Evolutionary conservation across 345 rosid genomes (phyloP), one percentile per base, ranked within the genome.

Genomic region (Dipteronia sinensis): DNA sequence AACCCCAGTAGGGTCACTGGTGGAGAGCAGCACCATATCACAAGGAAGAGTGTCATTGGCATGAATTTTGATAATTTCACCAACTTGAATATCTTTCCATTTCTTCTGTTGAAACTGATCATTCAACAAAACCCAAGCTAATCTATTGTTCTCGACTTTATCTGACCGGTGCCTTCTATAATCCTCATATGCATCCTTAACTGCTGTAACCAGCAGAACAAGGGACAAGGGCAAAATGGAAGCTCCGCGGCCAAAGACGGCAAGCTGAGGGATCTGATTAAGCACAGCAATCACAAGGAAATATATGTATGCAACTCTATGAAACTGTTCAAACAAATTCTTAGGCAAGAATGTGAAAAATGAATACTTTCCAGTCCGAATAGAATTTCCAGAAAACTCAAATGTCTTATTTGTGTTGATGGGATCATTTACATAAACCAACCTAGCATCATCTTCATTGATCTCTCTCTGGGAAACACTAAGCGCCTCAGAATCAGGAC

Each of bases 181-280:
- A 82, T 96, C 99, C 86, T 96, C 99, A 42, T 87, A 96, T 12
- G 97, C 99, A 85, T 96, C 99, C 85, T 96, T 96, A 70, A 96
- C 85, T 0, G 99, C 97, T 0, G 99, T 91, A 80, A 96, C 98
- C 68, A 90, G 81, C 65, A 96, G 87, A 71, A 96, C 99, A 79
- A 96, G 85, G 31, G 98, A 91, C 67, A 96, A 88, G 3, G 99
- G 98, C 93, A 94, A 55, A 81, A 96, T 87, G 10, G 99, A 96
- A 73, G 85, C 98, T 47, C 89, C 92, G 55, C 98, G 89, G 25
- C 99, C 98, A 31, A 97, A 97, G 49, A 94, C 98, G 0, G 99
- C 99, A 4, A 94, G 97, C 91, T 93, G 98, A 10, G 98, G 98
- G 61, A 97, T 92, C 87, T 97, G 99, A 84, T 97, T 97, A 76